Evolutionary conservation across 2,329 filamentous ascomycete species (phyloP).

Genomic region (Penicillium palitans): DNA sequence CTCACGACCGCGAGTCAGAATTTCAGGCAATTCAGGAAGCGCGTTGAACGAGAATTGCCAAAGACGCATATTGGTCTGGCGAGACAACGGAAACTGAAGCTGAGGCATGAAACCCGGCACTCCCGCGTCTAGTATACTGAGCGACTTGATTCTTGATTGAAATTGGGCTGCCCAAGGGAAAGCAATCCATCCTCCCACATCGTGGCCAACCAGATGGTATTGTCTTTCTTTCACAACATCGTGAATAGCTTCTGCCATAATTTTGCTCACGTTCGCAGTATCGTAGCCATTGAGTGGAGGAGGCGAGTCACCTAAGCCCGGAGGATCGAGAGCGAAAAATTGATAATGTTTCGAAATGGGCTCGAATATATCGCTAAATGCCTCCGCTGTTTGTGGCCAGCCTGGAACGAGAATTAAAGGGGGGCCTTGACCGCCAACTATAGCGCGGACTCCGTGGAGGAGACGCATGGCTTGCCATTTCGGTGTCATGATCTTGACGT

Average conservation of each 20-base stretch:
- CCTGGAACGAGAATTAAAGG: background rate
- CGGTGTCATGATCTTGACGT: background rate
- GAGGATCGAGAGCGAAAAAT: background rate
- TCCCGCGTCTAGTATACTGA: background rate
- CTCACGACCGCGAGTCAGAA: background rate
- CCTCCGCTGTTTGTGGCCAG: background rate
- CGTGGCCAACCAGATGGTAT: background rate
- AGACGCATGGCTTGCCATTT: background rate
- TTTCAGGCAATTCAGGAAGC: background rate
- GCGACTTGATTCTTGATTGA: background rate
- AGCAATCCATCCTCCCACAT: background rate
- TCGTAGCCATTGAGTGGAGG: background rate
- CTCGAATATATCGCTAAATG: background rate
- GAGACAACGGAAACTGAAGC: background rate
- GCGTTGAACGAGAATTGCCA: background rate
- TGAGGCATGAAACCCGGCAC: background rate
- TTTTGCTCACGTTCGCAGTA: background rate
- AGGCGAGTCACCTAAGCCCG: background rate
- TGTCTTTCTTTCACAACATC: background rate
- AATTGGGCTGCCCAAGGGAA: background rate
- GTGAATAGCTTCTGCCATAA: background rate
- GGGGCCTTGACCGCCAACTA: background rate
- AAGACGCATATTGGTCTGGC: background rate
- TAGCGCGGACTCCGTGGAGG: background rate
- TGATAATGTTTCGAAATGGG: background rate